Conservation (phyloP, 768 basidiomycete species). For the Megacollybia marginata region DNA sequence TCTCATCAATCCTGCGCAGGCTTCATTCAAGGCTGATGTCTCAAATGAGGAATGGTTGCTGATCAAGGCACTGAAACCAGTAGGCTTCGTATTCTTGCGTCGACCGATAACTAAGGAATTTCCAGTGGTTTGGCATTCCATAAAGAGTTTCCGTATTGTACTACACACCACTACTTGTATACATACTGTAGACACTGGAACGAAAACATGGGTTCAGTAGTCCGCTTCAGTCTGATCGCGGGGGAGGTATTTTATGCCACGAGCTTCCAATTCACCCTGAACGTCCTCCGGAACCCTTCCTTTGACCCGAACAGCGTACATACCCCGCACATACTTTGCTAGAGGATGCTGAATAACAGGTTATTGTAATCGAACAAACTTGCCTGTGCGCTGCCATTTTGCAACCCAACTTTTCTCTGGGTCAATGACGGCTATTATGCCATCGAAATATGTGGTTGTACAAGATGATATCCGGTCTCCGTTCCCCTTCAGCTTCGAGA, state of each 20-base stretch:
- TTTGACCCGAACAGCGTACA: constrained; percentile 89
- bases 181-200: background rate
- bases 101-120: background rate
- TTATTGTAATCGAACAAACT: constrained; percentile 18
- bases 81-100: constrained; percentile 24
- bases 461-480: constrained; percentile 77
- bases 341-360: constrained; percentile 2
- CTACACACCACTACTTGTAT: too few species aligned
- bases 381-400: constrained; percentile 91
- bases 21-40: constrained; percentile 83
- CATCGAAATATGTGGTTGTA: constrained; percentile 91
- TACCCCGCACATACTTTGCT: constrained; percentile 88
- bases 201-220: constrained; percentile 19
- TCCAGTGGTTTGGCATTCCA: background rate
- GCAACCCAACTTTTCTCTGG: constrained; percentile 93
- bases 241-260: constrained; percentile 80
- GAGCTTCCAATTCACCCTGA: constrained; percentile 68
- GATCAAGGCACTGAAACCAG: constrained; percentile 81
- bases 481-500: constrained; percentile 74
- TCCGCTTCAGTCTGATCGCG: constrained; percentile 76
- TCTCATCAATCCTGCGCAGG: constrained; percentile 30
- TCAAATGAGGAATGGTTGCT: constrained; percentile 89
- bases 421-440: constrained; percentile 80
- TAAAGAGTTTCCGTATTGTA: background rate
- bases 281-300: constrained; percentile 83